Evolutionary conservation across 2,329 filamentous ascomycete species (phyloP).

Genomic region (Trichoderma sp.): DNA sequence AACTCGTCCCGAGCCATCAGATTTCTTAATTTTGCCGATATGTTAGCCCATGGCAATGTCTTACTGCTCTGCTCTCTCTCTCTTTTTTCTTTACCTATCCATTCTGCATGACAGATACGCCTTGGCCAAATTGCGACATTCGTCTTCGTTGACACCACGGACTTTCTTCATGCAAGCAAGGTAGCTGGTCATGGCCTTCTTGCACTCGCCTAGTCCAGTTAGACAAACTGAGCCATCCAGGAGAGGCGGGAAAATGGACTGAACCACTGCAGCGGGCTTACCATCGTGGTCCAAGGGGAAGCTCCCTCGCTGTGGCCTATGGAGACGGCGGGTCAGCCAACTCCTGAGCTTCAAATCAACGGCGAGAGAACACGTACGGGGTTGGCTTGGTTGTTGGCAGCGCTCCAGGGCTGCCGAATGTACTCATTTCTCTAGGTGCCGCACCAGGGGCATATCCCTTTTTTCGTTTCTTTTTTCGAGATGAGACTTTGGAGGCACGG

Average conservation of each 20-base stretch:
- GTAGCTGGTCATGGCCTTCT: slow-evolving; percentile 81
- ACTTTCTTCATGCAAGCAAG: slow-evolving; percentile 83
- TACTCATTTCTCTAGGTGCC: slow-evolving; percentile 48
- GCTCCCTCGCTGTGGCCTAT: slow-evolving; percentile 83
- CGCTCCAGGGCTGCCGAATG: slow-evolving; percentile 71
- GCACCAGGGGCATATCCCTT: slow-evolving; percentile 17
- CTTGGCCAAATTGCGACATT: slow-evolving; percentile 85
- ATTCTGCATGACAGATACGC: slow-evolving; percentile 88
- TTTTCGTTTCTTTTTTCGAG: neutral
- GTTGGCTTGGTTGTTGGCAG: slow-evolving; percentile 66
- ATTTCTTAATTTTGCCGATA: slow-evolving; percentile 58
- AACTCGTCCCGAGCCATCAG: slow-evolving; percentile 96
- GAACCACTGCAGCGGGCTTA: slow-evolving; percentile 30
- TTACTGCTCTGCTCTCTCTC: neutral
- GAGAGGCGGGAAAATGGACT: neutral
- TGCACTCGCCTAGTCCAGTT: slow-evolving; percentile 75
- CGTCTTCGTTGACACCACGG: slow-evolving; percentile 80
- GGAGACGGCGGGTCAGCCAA: slow-evolving; percentile 17
- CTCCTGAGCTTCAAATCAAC: slow-evolving; percentile 11
- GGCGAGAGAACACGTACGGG: slow-evolving; percentile 54
- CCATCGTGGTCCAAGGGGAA: slow-evolving; percentile 96
- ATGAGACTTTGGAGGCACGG: neutral
- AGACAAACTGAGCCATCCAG: neutral
- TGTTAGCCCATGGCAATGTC: slow-evolving; percentile 3
- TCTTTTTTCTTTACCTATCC: slow-evolving; percentile 70